phyloP scores from a whole-genome alignment of 2,329 filamentous ascomycete genomes.

The Kalaharituber pfeilii region DNA sequence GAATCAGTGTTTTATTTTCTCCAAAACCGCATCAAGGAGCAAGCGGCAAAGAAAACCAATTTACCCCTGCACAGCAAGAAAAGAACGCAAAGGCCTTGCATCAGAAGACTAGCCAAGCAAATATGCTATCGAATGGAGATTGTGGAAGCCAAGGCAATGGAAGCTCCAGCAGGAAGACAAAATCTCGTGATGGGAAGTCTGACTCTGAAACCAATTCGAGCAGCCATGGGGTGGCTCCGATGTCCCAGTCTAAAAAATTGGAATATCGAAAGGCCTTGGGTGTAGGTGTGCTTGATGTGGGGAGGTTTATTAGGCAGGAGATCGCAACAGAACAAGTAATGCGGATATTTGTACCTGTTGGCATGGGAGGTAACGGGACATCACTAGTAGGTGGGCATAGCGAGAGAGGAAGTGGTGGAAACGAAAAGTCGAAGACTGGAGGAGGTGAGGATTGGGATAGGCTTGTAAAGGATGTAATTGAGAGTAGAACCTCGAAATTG shows the following conservation, averaged over 20 bases:
- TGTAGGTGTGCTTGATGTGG: conserved; percentile 23
- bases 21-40: neutral
- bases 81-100: neutral
- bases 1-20: conserved; percentile 19
- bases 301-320: conserved; percentile 21
- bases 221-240: neutral
- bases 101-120: neutral
- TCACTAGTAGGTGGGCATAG: neutral
- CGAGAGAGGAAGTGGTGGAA: neutral
- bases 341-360: conserved; percentile 22
- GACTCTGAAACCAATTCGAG: neutral
- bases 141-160: neutral
- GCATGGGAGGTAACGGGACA: conserved; percentile 7
- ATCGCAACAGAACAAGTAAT: conserved; percentile 22
- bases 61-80: neutral
- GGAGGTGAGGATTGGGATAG: conserved; percentile 21
- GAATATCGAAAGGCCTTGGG: conserved; percentile 20
- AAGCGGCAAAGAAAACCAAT: neutral
- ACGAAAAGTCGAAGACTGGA: conserved; percentile 1
- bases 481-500: conserved; percentile 22
- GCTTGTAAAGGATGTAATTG: conserved; percentile 23
- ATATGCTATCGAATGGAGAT: neutral
- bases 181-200: neutral
- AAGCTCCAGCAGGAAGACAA: neutral
- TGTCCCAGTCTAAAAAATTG: conserved; percentile 1